These are phyloP conservation scores for Paramarasmius palmivorus DNA, from an alignment of 1,284 basidiomycete genomes.

Conservation along the genomic window DNA sequence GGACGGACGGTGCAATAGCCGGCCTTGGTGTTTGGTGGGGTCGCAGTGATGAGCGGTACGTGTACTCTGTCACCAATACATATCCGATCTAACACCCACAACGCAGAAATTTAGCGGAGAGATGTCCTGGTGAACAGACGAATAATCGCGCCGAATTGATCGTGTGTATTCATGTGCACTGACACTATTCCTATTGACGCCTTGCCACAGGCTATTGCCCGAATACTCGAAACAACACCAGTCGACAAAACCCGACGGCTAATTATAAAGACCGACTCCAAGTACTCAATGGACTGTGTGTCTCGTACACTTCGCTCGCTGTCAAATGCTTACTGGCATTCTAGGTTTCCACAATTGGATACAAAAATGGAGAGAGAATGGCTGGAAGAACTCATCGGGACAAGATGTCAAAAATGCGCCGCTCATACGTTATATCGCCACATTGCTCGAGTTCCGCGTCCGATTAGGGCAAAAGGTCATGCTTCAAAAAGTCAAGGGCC, in stretches of 20 bases:
- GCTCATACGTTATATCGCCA: constrained; percentile 63
- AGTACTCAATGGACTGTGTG: constrained; percentile 73
- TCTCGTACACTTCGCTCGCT: constrained; percentile 1
- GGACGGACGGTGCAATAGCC: constrained; percentile 55
- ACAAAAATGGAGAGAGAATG: constrained; percentile 54
- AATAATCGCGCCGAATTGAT: constrained; percentile 89
- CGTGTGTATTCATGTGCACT: constrained; percentile 43
- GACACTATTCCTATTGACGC: neutral
- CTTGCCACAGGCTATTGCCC: constrained; percentile 64
- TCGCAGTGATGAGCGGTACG: constrained; percentile 56
- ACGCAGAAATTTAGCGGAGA: constrained; percentile 70
- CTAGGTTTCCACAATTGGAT: constrained; percentile 69
- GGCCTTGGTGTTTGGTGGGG: constrained; percentile 84
- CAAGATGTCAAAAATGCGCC: constrained; percentile 63
- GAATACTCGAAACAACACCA: constrained; percentile 69
- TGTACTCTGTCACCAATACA: neutral
- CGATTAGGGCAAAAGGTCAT: constrained; percentile 51
- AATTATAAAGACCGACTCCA: constrained; percentile 75
- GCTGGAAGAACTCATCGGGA: constrained; percentile 50
- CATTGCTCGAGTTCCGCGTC: constrained; percentile 51
- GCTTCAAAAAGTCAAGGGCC: constrained; percentile 71
- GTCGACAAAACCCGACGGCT: constrained; percentile 46
- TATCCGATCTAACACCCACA: neutral
- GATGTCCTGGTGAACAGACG: constrained; percentile 82
- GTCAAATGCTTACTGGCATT: constrained; percentile 1